Percentiles rank a stretch among this genome's conserved stretches.
These are phyloP conservation scores for Fusarium sp. DNA, from an alignment of 2,329 filamentous ascomycete genomes.

Conservation along the genomic window DNA sequence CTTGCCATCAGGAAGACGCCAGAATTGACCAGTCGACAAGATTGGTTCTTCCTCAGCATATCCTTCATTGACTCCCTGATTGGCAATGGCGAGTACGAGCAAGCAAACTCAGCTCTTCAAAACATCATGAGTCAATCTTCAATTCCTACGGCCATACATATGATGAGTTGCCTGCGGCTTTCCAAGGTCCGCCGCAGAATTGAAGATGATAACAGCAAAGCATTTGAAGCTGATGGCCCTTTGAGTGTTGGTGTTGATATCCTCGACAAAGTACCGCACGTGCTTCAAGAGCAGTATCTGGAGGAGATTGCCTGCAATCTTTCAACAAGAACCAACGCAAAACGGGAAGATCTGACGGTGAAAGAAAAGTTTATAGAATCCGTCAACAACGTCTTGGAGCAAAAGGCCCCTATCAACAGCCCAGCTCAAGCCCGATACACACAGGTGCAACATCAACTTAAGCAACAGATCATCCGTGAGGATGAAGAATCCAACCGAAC, in stretches of 20 bases:
- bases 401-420: background rate
- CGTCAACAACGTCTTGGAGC: background rate
- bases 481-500: no score
- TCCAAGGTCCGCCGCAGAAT: background rate
- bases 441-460: background rate
- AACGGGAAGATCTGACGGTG: background rate
- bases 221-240: background rate
- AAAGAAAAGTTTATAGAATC: background rate
- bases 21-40: background rate
- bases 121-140: background rate
- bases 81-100: background rate
- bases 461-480: no score
- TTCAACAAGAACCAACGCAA: background rate
- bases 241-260: background rate
- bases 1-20: background rate
- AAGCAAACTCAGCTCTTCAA: background rate
- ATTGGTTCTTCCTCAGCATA: background rate
- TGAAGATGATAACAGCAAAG: accelerated
- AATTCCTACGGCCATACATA: background rate
- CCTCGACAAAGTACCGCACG: background rate
- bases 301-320: background rate
- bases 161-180: background rate
- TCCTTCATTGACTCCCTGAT: background rate
- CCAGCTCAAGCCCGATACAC: background rate
- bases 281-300: background rate